phyloP scores from a whole-genome alignment of 2,329 filamentous ascomycete species.

The Fusarium solani-melongenae region DNA sequence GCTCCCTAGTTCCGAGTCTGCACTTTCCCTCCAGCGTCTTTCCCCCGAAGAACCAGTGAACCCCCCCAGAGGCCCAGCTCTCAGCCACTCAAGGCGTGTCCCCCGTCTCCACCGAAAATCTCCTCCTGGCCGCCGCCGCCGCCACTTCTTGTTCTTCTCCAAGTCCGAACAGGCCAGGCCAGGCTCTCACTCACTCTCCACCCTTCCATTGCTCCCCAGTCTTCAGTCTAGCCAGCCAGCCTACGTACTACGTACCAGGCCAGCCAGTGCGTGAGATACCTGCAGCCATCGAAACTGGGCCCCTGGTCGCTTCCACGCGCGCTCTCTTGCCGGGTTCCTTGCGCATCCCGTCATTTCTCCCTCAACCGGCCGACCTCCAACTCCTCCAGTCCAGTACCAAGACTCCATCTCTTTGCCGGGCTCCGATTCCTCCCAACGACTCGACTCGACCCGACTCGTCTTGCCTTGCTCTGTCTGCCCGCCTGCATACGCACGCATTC shows the following conservation, averaged over 20 bases:
- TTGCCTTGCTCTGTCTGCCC: not conserved
- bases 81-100: constrained; percentile 14
- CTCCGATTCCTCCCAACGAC: constrained; percentile 17
- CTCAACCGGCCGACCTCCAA: not conserved
- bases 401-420: constrained; percentile 30
- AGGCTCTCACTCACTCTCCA: not conserved
- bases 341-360: constrained; percentile 24
- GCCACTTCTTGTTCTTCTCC: constrained; percentile 7
- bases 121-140: constrained; percentile 26
- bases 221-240: not conserved
- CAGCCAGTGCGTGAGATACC: constrained; percentile 1
- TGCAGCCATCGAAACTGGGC: not conserved
- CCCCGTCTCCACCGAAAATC: constrained; percentile 37
- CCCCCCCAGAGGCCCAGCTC: constrained; percentile 2
- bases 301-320: not conserved
- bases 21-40: constrained; percentile 10
- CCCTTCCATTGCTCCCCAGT: constrained; percentile 4
- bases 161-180: not conserved
- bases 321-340: constrained; percentile 3
- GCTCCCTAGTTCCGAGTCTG: constrained; percentile 41
- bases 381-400: not conserved
- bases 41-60: not conserved
- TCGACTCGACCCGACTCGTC: not conserved
- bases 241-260: not conserved
- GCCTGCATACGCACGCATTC: not conserved